Base-by-base conservation (phyloP, 1,284 basidiomycete species). In the Puccinia hordei region DNA sequence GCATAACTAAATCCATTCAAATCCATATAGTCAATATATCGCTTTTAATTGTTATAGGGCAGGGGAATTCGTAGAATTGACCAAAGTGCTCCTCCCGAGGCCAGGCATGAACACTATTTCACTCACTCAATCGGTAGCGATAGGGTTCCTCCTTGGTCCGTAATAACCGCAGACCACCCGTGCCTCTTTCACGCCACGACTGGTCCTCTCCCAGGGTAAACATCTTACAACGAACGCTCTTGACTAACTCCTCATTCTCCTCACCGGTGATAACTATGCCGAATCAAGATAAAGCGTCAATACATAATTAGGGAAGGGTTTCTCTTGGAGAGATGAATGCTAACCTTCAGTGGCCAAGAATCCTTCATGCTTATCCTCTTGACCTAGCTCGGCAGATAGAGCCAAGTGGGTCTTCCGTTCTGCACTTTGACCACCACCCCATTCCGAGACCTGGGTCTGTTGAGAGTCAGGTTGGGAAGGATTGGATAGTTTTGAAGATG, bases 391-490 rank as follows among this genome's bases (percentile, higher is more conserved):
- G 22, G 77, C 77, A 30, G 68, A 57, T n/a, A 80, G 44, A 15
- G 69, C 77, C 55, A 80, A 73, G 49, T 80, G 77, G 51, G 77
- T 80, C 46, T 80, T 80, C 30, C 51, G 41, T 49, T 79, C 41
- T 27, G 10, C 24, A 53, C 46, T 49, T 33, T 44, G 24, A 41
- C 51, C 53, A 12, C 53, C 59, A 24, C 41, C 57, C 46, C 55
- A 59, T 49, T 73, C 69, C 8, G 66, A 68, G 33, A 38, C 15
- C 33, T 33, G 15, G 46, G 44, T 46, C 41, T 66, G 38, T 41
- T 41, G 63, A 17, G 12, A 35, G 55, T 59, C 69, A 35, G 27
- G 22, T 57, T 38, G 49, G 22, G n/a, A n/a, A 13, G 24, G 17
- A 27, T 73, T 10, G 49, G 69, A 35, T 30, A 13, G 33, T 19